A percentile compares a stretch with the other conserved stretches of the same genome.
These are phyloP conservation scores for Purpureocillium lavendulum DNA, from an alignment of 2,329 filamentous ascomycete species.

Conservation along the genomic window DNA sequence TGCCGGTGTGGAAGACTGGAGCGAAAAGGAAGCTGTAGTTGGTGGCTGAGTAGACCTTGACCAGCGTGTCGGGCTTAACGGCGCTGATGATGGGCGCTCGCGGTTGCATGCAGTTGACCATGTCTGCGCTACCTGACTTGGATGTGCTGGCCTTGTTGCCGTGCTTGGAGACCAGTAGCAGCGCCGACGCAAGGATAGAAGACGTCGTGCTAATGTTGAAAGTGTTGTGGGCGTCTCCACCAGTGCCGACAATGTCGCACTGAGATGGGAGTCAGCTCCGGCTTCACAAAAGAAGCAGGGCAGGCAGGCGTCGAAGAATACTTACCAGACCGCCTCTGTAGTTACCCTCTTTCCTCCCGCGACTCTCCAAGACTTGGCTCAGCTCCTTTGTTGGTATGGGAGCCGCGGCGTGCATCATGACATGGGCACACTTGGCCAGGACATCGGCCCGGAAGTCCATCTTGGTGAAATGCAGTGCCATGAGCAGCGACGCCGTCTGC, in stretches of 20 bases:
- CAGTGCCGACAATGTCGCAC: constrained; percentile 94
- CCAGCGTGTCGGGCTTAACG: constrained; percentile 63
- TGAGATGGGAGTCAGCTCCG: constrained; percentile 15
- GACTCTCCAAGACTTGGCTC: constrained; percentile 48
- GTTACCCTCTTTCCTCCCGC: constrained; percentile 56
- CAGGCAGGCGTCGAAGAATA: constrained; percentile 4
- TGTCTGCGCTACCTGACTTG: constrained; percentile 89
- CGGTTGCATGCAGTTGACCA: constrained; percentile 69
- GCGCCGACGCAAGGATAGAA: constrained; percentile 80
- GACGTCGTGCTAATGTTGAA: constrained; percentile 97
- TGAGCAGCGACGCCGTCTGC: constrained; percentile 79
- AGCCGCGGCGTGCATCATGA: constrained; percentile 75
- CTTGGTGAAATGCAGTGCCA: constrained; percentile 84
- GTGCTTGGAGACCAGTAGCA: constrained; percentile 86
- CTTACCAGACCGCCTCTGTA: constrained; percentile 81
- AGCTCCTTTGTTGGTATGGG: constrained; percentile 60
- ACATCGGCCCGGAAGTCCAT: constrained; percentile 80
- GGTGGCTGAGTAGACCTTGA: constrained; percentile 63
- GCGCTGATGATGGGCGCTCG: constrained; percentile 65
- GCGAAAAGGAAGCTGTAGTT: constrained; percentile 97
- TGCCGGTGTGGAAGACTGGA: constrained; percentile 91
- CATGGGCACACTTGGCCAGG: constrained; percentile 72
- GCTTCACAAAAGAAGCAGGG: too few relatives aligned
- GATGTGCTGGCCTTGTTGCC: constrained; percentile 94
- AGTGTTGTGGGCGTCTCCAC: constrained; percentile 92